Conservation (phyloP, 148 eudicot species). For the Cornus suecica region DNA sequence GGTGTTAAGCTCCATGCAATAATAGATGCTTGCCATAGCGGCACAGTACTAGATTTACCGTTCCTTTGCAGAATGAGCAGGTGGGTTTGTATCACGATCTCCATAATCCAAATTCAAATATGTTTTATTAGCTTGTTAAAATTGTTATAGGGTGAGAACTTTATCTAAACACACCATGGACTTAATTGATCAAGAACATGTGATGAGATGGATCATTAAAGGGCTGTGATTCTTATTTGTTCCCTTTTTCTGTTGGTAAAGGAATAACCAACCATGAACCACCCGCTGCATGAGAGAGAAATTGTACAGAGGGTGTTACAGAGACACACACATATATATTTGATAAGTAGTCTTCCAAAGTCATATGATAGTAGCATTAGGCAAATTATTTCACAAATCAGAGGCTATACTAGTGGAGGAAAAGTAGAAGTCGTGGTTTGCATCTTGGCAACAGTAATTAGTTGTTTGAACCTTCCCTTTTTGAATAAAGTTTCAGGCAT, state of each 20-base stretch:
- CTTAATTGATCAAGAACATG: not conserved
- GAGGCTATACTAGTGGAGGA: not conserved
- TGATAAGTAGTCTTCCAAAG: too few species aligned
- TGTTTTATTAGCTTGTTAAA: not conserved
- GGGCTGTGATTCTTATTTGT: not conserved
- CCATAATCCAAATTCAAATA: not conserved
- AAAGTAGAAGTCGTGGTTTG: not conserved
- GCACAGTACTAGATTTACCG: conserved; percentile 87
- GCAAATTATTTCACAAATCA: not conserved
- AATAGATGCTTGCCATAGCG: conserved; percentile 97
- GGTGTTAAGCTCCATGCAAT: conserved; percentile 97
- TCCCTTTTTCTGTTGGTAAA: not conserved
- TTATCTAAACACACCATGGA: not conserved
- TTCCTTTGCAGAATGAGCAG: conserved; percentile 91
- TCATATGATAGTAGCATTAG: not conserved
- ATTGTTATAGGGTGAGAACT: not conserved
- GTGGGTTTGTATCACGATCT: conserved; percentile 27
- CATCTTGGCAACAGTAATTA: not conserved
- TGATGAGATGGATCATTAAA: not conserved
- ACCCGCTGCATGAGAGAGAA: too few species aligned
- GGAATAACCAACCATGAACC: too few species aligned
- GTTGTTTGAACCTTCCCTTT: not conserved
- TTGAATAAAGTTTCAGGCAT: not conserved
- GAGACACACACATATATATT: too few species aligned
- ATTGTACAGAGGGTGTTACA: not conserved